These are phyloP conservation scores for Claviceps pusilla DNA, from an alignment of 2,329 filamentous ascomycete genomes.

Conservation along the genomic window DNA sequence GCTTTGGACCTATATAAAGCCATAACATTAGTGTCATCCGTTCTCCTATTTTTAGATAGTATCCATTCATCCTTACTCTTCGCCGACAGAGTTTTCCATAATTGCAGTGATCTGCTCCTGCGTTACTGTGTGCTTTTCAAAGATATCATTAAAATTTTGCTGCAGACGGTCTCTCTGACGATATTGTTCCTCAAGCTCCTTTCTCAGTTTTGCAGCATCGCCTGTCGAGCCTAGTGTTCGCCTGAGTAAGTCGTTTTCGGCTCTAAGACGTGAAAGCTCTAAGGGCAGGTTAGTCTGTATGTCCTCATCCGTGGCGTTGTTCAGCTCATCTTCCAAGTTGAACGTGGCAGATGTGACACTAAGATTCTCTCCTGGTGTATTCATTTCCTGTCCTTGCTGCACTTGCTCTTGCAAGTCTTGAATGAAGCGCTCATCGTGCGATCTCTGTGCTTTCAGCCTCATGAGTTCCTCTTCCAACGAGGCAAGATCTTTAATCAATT, in stretches of 20 bases:
- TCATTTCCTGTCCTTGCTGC: constrained; percentile 19
- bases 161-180: constrained; percentile 36
- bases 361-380: constrained; percentile 9
- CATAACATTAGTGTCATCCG: constrained; percentile 6
- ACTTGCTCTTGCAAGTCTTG: constrained; percentile 46
- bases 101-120: constrained; percentile 44
- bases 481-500: constrained; percentile 30
- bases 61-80: constrained; percentile 38
- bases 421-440: constrained; percentile 38
- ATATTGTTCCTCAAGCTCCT: constrained; percentile 40
- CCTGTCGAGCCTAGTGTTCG: constrained; percentile 38
- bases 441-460: constrained; percentile 31
- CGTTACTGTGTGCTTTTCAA: constrained; percentile 41
- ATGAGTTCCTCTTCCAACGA: constrained; percentile 31
- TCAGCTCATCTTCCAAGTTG: constrained; percentile 46
- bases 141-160: constrained; percentile 38
- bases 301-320: constrained; percentile 28
- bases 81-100: constrained; percentile 32
- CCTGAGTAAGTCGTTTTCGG: constrained; percentile 45
- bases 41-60: background rate
- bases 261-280: constrained; percentile 43
- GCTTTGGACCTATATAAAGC: constrained; percentile 39
- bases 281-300: constrained; percentile 27
- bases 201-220: constrained; percentile 38
- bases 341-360: constrained; percentile 14